A percentile compares a stretch with the other conserved stretches of the same genome.
Conservation (phyloP, 495 filamentous ascomycete species). For the Lophiostoma macrostomum region DNA sequence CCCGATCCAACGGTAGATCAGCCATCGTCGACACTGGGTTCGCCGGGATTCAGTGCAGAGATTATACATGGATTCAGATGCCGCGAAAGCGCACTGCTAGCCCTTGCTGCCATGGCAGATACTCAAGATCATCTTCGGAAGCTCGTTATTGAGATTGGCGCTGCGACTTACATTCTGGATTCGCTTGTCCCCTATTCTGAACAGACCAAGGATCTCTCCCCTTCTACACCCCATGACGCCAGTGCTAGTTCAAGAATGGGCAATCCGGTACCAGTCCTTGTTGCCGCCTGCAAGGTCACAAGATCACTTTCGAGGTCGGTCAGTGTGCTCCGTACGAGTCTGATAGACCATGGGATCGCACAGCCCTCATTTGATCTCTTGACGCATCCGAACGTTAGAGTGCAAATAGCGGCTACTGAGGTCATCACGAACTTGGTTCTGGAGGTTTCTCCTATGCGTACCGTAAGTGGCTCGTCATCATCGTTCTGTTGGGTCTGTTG, state of each 20-base stretch:
- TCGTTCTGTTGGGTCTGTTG: not conserved
- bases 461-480: conserved; percentile 51
- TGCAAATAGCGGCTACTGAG: conserved; percentile 80
- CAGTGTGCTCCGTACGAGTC: conserved; percentile 73
- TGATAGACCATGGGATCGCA: conserved; percentile 82
- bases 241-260: conserved; percentile 36
- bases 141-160: conserved; percentile 73
- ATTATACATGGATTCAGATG: conserved; percentile 72
- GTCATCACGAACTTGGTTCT: conserved; percentile 78
- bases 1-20: conserved; percentile 16
- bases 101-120: conserved; percentile 71
- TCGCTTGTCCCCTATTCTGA: conserved; percentile 63
- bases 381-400: conserved; percentile 69
- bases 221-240: conserved; percentile 44
- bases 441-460: conserved; percentile 86
- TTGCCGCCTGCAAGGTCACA: conserved; percentile 79
- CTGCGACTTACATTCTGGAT: conserved; percentile 77
- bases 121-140: conserved; percentile 85
- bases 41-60: conserved; percentile 58
- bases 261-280: conserved; percentile 63
- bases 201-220: conserved; percentile 18
- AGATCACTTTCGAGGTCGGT: conserved; percentile 79
- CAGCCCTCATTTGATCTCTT: conserved; percentile 75
- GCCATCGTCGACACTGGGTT: conserved; percentile 51
- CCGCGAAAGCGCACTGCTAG: conserved; percentile 73